Evolutionary conservation across 495 filamentous ascomycete species (phyloP), one percentile per base, ranked within the genome.

Genomic region (Lasiosphaeris hirsuta): DNA sequence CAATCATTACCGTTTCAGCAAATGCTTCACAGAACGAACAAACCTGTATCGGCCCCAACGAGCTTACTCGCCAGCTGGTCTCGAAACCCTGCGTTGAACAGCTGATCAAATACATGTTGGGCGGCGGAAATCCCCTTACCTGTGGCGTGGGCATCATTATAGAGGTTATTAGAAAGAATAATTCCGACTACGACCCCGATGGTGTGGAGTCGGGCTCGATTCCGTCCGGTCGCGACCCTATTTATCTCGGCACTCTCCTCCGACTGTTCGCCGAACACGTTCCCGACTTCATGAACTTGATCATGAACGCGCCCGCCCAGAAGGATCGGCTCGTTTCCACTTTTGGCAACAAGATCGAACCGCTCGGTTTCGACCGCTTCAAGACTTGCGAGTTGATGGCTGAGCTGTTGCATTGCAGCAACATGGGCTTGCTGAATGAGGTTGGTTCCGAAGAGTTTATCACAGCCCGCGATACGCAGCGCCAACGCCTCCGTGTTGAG

Each of bases 331-430:
- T 76, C 3, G 62, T 68, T n/a, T 79, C 77, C 7, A 93, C 94
- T 1, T 99, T 93, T 77, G 93, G 93, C 35, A 82, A 82, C 48
- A 88, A 85, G 67, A 96, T 97, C 54, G 92, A 99, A 73, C 93
- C 95, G 7, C 77, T 99, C 14, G 95, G 94, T 1, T 99, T 99
- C 65, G 94, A 99, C 69, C 80, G 94, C 9, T 99, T 99, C 78
- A 99, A 99, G 78, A 96, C 94, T 0, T 99, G 95, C 68, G 94
- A 99, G 72, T 77, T 99, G 61, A 97, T 99, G 95, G 94, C 94
- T 2, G 94, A 99, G 65, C 77, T 99, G 43, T 74, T 99, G 36
- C 94, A 99, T 67, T 99, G 94, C 74, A 97, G 95, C 74, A 99
- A 99, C 65, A 99, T 99, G 94, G 91, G 87, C 7, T 78, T 99